Evolutionary conservation across 345 rosid species (phyloP).

Genomic region (Erodium maritimum): DNA sequence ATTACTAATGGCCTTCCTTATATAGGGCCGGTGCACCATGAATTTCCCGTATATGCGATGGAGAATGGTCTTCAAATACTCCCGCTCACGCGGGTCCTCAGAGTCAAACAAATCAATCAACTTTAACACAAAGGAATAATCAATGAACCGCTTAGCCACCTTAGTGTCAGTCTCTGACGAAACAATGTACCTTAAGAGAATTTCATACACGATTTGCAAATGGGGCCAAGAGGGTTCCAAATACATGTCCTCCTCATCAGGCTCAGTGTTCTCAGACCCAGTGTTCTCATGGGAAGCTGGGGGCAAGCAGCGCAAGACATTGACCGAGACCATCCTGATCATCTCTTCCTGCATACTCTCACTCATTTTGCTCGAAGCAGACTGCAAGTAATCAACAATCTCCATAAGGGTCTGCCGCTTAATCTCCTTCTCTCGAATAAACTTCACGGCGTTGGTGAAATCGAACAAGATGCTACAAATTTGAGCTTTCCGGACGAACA

Average conservation of each 20-base stretch:
- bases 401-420: not conserved
- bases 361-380: not conserved
- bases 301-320: not conserved
- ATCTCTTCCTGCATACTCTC: not conserved
- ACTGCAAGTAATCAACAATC: not conserved
- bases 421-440: not conserved
- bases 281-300: not conserved
- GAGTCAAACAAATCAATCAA: too few species aligned
- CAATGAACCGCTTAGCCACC: too few species aligned
- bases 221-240: not conserved
- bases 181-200: too few species aligned
- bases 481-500: not conserved
- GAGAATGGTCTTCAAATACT: too few species aligned
- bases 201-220: not conserved
- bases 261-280: not conserved
- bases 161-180: too few species aligned
- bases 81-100: too few species aligned
- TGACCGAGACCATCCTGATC: not conserved
- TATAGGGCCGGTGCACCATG: too few species aligned
- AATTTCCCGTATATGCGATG: too few species aligned
- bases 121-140: too few species aligned
- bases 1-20: too few species aligned
- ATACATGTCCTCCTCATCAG: not conserved
- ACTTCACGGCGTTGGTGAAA: not conserved
- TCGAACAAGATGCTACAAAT: not conserved